Base-by-base conservation (phyloP, 2,329 filamentous ascomycete species). In the Apiospora sp. region DNA sequence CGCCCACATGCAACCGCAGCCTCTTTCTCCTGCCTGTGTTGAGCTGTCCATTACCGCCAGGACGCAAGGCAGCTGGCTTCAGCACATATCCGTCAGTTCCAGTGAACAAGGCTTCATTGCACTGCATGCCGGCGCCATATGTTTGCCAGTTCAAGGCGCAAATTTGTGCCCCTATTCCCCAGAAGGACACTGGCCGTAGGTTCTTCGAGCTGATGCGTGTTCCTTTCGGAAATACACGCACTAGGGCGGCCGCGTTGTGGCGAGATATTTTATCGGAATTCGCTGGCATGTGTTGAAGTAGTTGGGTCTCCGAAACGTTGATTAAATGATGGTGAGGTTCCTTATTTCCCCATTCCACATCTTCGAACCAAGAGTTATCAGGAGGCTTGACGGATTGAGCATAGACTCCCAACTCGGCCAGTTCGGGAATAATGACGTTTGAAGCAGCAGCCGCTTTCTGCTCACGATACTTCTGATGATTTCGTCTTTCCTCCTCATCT, bases 111-210 rank as follows among this genome's bases (percentile, higher is more conserved):
- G 91, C 91, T 77, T 92, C 90, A 78, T 93, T 93, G 75, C 93
- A 84, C 80, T 93, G 91, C 83, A 91, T 91, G 77, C 87, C 87
- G 8, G 87, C 87, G 46, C 90, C 90, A 75, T 92, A 93, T 0
- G 87, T 91, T 77, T 93, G 91, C 89, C 91, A 91, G 81, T 93
- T 93, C 70, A 93, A 84, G 3, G 91, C 91, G 78, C 90, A 92
- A 67, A 93, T 90, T 76, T 93, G 91, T 2, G 91, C 91, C 1
- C 91, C 91, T 4, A 92, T 79, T 8, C 86, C 90, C 91, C 91
- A 93, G 78, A 91, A 93, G 0, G 87, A 86, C 0, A 91, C 86
- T 0, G 90, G 91, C 71, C 86, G 86, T 2, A 93, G 86, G 77
- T 93, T 93, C 48, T 85, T 86, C 2, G 90, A 92, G 0, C 88